A percentile compares a stretch with the other conserved stretches of the same genome.
Evolutionary conservation across 2,329 filamentous ascomycete genomes (phyloP).

Genomic region (Thielaviopsis populi): DNA sequence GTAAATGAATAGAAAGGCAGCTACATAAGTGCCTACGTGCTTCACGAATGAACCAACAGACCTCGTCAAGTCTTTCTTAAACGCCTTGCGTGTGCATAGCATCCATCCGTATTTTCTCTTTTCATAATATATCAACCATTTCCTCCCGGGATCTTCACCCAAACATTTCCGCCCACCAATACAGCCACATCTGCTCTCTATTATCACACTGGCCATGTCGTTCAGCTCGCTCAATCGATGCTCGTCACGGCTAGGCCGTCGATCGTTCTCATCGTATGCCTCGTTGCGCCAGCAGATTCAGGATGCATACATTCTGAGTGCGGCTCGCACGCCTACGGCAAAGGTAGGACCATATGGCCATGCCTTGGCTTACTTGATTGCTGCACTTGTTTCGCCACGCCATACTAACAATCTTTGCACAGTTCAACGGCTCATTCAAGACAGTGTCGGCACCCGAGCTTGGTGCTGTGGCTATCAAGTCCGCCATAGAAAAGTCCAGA

Average conservation of each 20-base stretch:
- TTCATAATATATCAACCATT: too few species aligned
- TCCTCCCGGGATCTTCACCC: too few species aligned
- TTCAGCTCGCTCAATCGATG: neutral
- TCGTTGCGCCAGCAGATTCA: slow-evolving; percentile 52
- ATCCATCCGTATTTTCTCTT: too few species aligned
- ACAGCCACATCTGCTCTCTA: neutral
- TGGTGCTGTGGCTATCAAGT: slow-evolving; percentile 80
- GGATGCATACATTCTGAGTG: slow-evolving; percentile 89
- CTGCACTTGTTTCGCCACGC: neutral
- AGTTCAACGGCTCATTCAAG: slow-evolving; percentile 91
- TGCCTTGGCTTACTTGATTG: neutral
- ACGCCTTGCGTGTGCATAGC: too few species aligned
- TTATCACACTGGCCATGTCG: neutral
- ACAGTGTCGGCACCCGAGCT: slow-evolving; percentile 75
- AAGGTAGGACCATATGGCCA: slow-evolving; percentile 42
- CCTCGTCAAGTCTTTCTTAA: neutral
- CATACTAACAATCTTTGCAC: slow-evolving; percentile 9
- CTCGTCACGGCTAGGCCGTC: neutral
- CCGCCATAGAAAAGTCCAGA: slow-evolving; percentile 72
- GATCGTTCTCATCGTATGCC: slow-evolving; percentile 31
- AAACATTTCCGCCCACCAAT: neutral
- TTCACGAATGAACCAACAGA: neutral
- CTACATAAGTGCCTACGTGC: neutral
- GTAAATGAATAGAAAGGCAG: neutral
- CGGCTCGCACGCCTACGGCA: slow-evolving; percentile 73